Evolutionary conservation across 331 rosid species (phyloP), one percentile per base, ranked within the genome.

Genomic region (Malus hybrid): DNA sequence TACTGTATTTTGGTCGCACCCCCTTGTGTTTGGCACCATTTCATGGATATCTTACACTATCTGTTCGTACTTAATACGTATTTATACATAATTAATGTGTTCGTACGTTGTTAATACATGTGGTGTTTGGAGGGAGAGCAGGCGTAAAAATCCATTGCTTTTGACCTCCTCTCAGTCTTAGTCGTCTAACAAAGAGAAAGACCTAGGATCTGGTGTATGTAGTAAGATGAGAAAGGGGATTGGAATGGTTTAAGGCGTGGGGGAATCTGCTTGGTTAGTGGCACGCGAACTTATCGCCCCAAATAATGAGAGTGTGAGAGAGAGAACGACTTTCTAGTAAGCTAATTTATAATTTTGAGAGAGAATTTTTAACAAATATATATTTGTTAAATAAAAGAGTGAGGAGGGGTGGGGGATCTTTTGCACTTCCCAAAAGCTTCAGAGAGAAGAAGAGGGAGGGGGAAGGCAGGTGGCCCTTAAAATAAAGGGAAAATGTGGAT

Each of bases 261-360:
- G 86, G 88, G 90, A 90, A 88, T 87, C 90, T 91, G 89, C 77
- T 64, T 87, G 85, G 84, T 57, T 65, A 79, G 88, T 77, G 86
- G 93, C 97, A 91, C 87, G 96, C 98, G 76, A 93, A 90, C 97
- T 87, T 88, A 89, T 88, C 88, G 96, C 90, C 96, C 82, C 85
- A 88, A 86, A 93, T 91, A 89, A 87, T 89, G 96, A 93, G 80
- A 44, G 76, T 60, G 84, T 67, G 71, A 55, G 44, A 81, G 72
- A 75, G 76, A 65, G 75, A 71, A 39, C 3, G 28, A 68, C 29
- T 57, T 57, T 52, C n/a, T 5, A 52, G 59, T 15, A 14, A 52
- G 59, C 57, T 52, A 16, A 12, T 32, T 61, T 61, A 13, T 28
- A 70, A 69, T 69, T 70, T 70, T 46, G 64, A 71, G 64, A 29